A percentile compares a stretch with the other conserved stretches of the same genome.
Evolutionary conservation across 225 moss, liverwort and hornwort genomes (phyloP).

Genomic region (Pseudoscleropodium purum): DNA sequence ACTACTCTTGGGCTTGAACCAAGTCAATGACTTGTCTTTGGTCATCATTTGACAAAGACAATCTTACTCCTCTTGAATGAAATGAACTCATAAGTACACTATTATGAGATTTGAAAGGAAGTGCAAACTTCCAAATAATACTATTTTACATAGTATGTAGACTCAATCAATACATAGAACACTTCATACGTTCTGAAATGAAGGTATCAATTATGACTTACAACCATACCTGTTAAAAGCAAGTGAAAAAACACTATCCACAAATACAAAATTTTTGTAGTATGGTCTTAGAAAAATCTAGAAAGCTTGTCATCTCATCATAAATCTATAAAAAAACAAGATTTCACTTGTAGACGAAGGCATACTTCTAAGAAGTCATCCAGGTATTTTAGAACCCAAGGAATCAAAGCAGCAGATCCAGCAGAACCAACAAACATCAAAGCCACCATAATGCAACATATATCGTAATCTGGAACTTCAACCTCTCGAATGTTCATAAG

Average conservation of each 20-base stretch:
- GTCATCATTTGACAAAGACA: not conserved
- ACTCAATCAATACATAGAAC: not conserved
- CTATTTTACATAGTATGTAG: not conserved
- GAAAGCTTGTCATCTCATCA: not conserved
- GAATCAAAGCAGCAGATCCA: not conserved
- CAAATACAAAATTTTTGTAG: not conserved
- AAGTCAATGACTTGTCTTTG: not conserved
- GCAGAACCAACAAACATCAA: not conserved
- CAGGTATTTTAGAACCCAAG: conserved; percentile 9
- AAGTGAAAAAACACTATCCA: not conserved
- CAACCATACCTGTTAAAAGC: not conserved
- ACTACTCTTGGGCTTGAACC: not conserved
- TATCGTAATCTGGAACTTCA: not conserved
- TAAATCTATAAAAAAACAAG: not conserved
- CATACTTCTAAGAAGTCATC: conserved; percentile 6
- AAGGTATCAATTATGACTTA: not conserved
- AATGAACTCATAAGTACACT: not conserved
- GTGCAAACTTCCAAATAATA: not conserved
- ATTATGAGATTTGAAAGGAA: not conserved
- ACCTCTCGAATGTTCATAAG: not conserved
- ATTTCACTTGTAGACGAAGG: not conserved
- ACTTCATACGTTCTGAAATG: not conserved
- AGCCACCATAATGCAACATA: not conserved
- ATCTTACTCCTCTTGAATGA: conserved; percentile 17
- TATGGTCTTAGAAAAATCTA: not conserved